Evolutionary conservation across 768 basidiomycete species (phyloP).

Genomic region (Kwoniella europaea): DNA sequence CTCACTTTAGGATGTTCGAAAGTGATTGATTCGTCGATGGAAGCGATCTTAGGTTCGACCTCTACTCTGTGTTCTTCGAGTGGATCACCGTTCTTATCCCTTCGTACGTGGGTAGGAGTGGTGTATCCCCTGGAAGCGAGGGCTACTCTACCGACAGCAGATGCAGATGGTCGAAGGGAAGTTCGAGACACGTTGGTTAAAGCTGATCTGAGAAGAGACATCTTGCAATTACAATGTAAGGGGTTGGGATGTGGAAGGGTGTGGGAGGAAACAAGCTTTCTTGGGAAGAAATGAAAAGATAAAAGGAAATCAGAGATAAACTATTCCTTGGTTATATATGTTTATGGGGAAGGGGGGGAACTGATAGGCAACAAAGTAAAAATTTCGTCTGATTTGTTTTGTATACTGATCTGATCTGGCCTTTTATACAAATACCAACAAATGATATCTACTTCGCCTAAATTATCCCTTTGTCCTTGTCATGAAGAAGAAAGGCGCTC

Average conservation of each 20-base stretch:
- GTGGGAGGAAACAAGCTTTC: neutral
- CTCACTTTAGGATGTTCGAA: slow-evolving; percentile 41
- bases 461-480: no score
- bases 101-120: slow-evolving; percentile 9
- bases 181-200: slow-evolving; percentile 10
- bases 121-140: slow-evolving; percentile 8
- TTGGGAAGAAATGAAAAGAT: neutral
- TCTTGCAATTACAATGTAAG: neutral
- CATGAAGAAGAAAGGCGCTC: no score
- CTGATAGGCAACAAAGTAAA: neutral
- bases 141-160: slow-evolving; percentile 9
- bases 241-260: neutral
- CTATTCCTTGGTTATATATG: neutral
- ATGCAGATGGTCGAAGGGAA: neutral
- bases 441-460: no score
- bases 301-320: neutral
- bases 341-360: neutral
- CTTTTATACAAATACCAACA: neutral
- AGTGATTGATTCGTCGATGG: slow-evolving; percentile 44
- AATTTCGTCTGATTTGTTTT: neutral
- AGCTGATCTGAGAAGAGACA: slow-evolving; percentile 24
- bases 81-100: slow-evolving; percentile 24
- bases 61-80: slow-evolving; percentile 45
- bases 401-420: neutral
- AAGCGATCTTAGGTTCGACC: slow-evolving; percentile 47